Evolutionary conservation across 768 basidiomycete genomes (phyloP).

Genomic region (Hygrophoropsis aurantiaca): DNA sequence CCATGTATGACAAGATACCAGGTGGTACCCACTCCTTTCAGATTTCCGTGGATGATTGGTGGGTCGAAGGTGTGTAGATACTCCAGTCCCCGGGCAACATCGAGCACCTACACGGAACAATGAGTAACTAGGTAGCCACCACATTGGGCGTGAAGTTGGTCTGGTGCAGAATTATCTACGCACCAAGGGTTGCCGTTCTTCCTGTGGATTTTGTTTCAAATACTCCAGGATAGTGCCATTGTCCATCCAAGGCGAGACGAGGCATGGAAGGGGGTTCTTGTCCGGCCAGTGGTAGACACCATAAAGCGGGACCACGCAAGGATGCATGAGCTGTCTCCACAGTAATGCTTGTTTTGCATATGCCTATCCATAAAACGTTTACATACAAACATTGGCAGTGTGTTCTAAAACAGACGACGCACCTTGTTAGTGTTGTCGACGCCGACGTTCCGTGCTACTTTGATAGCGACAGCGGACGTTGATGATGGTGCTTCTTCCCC

Average conservation of each 20-base stretch:
- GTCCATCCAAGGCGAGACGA: slow-evolving; percentile 43
- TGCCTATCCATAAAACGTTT: slow-evolving; percentile 8
- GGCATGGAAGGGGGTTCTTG: slow-evolving; percentile 3
- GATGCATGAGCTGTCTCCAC: slow-evolving; percentile 34
- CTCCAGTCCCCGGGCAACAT: slow-evolving; percentile 40
- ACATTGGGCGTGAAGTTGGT: no score
- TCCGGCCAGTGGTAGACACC: slow-evolving; percentile 23
- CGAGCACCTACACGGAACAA: slow-evolving; percentile 34
- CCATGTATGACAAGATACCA: no score
- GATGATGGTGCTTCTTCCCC: no score
- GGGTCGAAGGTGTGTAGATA: slow-evolving; percentile 43
- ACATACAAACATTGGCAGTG: no score
- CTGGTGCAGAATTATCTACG: no score
- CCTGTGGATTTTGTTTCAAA: slow-evolving; percentile 21
- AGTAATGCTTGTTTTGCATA: slow-evolving; percentile 31
- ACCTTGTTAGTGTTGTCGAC: no score
- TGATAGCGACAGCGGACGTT: no score
- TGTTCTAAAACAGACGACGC: no score
- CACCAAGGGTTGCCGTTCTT: slow-evolving; percentile 31
- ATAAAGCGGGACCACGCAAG: slow-evolving; percentile 35
- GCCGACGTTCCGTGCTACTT: no score
- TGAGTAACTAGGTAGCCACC: no score
- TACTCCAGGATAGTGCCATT: slow-evolving; percentile 30
- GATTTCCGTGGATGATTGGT: slow-evolving; percentile 32
- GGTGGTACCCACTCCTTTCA: slow-evolving; percentile 24